Base-by-base conservation (phyloP, 352 stramenopile genomes). In the Phytophthora capsici region DNA sequence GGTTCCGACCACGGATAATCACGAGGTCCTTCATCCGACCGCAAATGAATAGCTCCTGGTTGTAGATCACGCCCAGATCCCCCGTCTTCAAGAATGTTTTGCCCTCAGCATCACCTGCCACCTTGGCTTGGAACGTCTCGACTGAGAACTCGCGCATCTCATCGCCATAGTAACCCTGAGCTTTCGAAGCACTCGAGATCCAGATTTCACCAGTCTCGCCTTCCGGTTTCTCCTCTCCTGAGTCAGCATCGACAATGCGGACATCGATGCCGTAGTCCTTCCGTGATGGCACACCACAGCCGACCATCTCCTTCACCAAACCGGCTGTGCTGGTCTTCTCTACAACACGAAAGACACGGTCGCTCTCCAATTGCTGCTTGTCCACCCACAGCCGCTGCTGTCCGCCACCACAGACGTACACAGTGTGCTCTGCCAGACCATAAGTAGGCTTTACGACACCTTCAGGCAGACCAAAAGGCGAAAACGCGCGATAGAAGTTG, bases 11-110 rank as follows among this genome's bases (percentile, higher is more conserved):
- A n/a, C 95, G 88, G 44, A 99, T 92, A 75, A 99, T 99, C 53
- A 99, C 97, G 19, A 99, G 74, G 72, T 99, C 98, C 78, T 99
- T 99, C 47, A 98, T 88, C 37, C 98, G 87, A 6, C 98, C 98
- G 77, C 96, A 99, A 48, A 99, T 97, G 80, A 99, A 99, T 14
- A 97, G 71, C 65, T 99, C 95, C 17, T 91, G 72, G 16, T 98
- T 78, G 69, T 98, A 94, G 3, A 99, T 61, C 66, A 99, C 99
- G 4, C 98, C 98, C 30, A 99, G 82, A 82, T 99, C 98, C 4
- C 98, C 98, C 4, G 98, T 99, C 54, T 88, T 84, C 9, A 99
- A 71, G 60, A 96, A 99, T 12, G 48, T 49, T 10, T 55, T 71
- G 8, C 52, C 75, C 17, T 71, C 63, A 23, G 71, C 41, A 16